phyloP scores from a whole-genome alignment of 495 filamentous ascomycete species.

The Patellaria atrata region DNA sequence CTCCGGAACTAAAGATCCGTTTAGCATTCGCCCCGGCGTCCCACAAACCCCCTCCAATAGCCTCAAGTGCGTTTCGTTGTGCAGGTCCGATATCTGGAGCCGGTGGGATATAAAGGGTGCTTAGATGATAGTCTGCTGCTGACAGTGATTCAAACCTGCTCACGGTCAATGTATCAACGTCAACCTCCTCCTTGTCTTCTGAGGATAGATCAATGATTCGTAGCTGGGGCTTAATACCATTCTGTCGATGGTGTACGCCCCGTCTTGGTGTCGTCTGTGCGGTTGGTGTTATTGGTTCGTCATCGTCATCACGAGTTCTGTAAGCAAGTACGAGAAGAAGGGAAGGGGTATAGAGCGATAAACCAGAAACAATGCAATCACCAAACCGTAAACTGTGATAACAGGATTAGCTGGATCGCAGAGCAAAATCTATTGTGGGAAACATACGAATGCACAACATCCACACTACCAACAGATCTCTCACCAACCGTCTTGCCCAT shows the following conservation, averaged over 20 bases:
- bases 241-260: constrained; percentile 50
- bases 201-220: constrained; percentile 77
- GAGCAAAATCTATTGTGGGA: neutral
- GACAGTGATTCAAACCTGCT: constrained; percentile 73
- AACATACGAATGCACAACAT: constrained; percentile 79
- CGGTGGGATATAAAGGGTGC: constrained; percentile 61
- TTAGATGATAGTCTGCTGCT: constrained; percentile 85
- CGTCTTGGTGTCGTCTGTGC: constrained; percentile 37
- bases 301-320: constrained; percentile 53
- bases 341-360: constrained; percentile 89
- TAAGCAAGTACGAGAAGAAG: constrained; percentile 83
- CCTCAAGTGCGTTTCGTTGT: constrained; percentile 55
- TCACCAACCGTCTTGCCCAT: constrained; percentile 56
- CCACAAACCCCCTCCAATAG: constrained; percentile 49
- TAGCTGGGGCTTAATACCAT: constrained; percentile 72
- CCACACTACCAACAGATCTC: constrained; percentile 60
- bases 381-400: constrained; percentile 55
- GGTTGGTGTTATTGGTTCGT: constrained; percentile 34
- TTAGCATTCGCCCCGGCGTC: constrained; percentile 75
- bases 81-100: constrained; percentile 40
- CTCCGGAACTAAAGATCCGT: constrained; percentile 71
- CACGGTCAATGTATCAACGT: constrained; percentile 66
- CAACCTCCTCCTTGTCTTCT: constrained; percentile 56
- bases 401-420: constrained; percentile 19
- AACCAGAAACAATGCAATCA: constrained; percentile 92